A percentile compares a stretch with the other conserved stretches of the same genome.
These are phyloP conservation scores for Bipolaris oryzae DNA, from an alignment of 2,329 filamentous ascomycete species.

Conservation along the genomic window DNA sequence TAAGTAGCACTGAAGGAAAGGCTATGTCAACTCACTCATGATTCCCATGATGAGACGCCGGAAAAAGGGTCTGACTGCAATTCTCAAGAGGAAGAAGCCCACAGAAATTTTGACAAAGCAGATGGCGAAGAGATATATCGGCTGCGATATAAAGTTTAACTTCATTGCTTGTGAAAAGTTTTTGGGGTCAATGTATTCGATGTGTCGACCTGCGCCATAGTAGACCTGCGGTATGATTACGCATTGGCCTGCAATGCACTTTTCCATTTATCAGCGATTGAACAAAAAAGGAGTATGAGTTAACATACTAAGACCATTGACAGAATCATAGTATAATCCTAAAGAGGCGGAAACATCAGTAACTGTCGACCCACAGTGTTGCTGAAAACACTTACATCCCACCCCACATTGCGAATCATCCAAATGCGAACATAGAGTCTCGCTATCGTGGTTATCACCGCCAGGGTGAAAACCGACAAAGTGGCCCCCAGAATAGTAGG, in stretches of 20 bases:
- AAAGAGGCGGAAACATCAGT: conserved; percentile 13
- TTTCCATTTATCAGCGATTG: conserved; percentile 6
- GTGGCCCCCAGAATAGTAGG: conserved; percentile 51
- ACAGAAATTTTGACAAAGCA: conserved; percentile 58
- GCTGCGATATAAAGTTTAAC: conserved; percentile 57
- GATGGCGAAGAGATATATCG: conserved; percentile 55
- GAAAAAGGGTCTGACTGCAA: conserved; percentile 51
- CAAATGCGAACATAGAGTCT: conserved; percentile 57
- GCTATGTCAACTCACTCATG: conserved; percentile 47
- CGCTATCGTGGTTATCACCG: conserved; percentile 49
- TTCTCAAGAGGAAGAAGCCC: conserved; percentile 56
- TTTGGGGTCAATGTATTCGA: conserved; percentile 49
- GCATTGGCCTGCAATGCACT: conserved; percentile 50
- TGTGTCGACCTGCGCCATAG: conserved; percentile 56
- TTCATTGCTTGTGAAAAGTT: conserved; percentile 51
- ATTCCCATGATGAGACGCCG: conserved; percentile 51
- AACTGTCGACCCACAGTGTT: not conserved
- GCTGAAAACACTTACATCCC: conserved; percentile 51
- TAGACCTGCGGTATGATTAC: conserved; percentile 51
- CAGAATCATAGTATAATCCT: conserved; percentile 53
- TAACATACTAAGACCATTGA: conserved; percentile 47
- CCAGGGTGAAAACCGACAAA: conserved; percentile 49
- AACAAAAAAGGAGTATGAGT: not conserved
- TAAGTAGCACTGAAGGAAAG: not conserved
- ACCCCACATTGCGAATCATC: conserved; percentile 58